A percentile compares a stretch with the other conserved stretches of the same genome.
These are phyloP conservation scores for Plasmodium knowlesi DNA, from an alignment of 169 alveolate species.

Conservation along the genomic window DNA sequence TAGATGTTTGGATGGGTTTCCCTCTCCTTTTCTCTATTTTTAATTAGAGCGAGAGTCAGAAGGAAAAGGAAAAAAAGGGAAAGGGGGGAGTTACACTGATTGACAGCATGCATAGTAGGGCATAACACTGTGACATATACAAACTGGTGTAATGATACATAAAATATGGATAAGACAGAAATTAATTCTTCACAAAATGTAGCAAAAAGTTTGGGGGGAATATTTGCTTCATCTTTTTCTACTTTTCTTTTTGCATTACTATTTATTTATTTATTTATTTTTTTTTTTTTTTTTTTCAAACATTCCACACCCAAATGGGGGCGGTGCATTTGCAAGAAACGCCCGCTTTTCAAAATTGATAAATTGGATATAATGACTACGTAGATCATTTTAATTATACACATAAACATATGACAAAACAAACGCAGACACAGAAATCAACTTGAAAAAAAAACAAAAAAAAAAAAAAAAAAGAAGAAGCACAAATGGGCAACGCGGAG, in stretches of 20 bases:
- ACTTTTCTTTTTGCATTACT: neutral
- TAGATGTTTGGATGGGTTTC: neutral
- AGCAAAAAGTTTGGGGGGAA: neutral
- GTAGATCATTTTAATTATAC: neutral
- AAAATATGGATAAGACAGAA: neutral
- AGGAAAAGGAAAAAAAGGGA: neutral
- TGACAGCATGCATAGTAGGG: neutral
- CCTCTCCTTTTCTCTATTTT: neutral
- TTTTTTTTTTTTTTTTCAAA: neutral
- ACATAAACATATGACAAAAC: neutral
- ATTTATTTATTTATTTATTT: neutral
- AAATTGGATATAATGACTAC: neutral
- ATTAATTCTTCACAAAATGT: neutral
- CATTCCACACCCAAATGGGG: neutral
- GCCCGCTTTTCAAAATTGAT: neutral
- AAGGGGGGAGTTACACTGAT: neutral
- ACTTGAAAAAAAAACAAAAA: neutral
- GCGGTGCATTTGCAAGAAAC: neutral
- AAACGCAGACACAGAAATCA: neutral
- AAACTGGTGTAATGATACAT: neutral
- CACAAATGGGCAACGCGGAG: neutral
- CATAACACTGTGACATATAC: neutral
- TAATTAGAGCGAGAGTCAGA: slow-evolving; percentile 9
- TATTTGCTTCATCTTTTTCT: neutral
- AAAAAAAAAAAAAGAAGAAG: neutral